These are phyloP conservation scores for Vitis riparia DNA, from an alignment of 164 flowering plant genomes.

Conservation along the genomic window DNA sequence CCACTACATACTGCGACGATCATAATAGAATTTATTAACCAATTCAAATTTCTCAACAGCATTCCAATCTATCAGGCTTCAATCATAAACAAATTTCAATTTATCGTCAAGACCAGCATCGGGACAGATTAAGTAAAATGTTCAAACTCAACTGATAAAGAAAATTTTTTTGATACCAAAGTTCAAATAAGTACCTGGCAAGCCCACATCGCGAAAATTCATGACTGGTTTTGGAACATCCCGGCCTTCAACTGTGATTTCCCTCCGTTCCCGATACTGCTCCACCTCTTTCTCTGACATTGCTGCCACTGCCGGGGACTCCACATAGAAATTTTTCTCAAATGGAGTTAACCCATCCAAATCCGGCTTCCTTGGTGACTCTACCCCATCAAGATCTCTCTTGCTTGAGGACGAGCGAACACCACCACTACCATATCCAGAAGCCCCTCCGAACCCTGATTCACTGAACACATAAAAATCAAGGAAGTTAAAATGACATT, in stretches of 20 bases:
- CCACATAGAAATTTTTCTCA: slow-evolving; percentile 94
- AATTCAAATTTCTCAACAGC: too few relatives aligned
- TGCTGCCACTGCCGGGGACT: slow-evolving; percentile 67
- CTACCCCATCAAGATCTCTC: slow-evolving; percentile 43
- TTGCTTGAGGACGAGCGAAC: slow-evolving; percentile 41
- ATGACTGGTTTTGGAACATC: slow-evolving; percentile 91
- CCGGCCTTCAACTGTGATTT: slow-evolving; percentile 90
- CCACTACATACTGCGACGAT: too few relatives aligned
- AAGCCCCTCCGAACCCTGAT: slow-evolving; percentile 59
- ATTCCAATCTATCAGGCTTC: too few relatives aligned
- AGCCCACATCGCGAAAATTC: slow-evolving; percentile 68
- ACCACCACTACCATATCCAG: slow-evolving; percentile 31
- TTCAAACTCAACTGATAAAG: background rate
- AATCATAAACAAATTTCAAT: too few relatives aligned
- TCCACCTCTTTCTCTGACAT: slow-evolving; percentile 90
- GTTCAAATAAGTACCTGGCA: slow-evolving; percentile 66
- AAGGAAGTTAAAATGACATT: background rate
- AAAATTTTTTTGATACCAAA: background rate
- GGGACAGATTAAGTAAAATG: background rate
- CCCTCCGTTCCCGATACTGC: slow-evolving; percentile 66
- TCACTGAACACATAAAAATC: slow-evolving; percentile 41
- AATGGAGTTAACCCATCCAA: slow-evolving; percentile 85
- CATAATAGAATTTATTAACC: too few relatives aligned
- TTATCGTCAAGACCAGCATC: background rate
- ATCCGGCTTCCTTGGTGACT: slow-evolving; percentile 58